Evolutionary conservation across 2,329 filamentous ascomycete genomes (phyloP).

Genomic region (Sarocladium oryzae): DNA sequence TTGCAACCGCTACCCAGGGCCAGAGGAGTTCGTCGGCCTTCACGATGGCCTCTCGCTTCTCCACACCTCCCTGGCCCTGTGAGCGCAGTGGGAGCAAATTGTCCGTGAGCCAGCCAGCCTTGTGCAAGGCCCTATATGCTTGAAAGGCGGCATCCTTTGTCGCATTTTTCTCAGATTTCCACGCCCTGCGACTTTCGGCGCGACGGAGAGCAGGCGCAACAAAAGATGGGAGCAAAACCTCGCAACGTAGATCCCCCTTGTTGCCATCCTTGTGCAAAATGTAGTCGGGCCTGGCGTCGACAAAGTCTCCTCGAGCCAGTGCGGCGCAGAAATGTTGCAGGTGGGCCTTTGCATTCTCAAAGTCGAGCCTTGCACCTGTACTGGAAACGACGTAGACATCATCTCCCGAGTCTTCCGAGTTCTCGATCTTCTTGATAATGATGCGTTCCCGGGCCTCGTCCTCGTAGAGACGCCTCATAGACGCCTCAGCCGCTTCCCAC

Average conservation of each 20-base stretch:
- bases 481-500: slow-evolving; percentile 62
- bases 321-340: slow-evolving; percentile 74
- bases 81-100: slow-evolving; percentile 62
- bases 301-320: slow-evolving; percentile 50
- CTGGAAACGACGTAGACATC: slow-evolving; percentile 30
- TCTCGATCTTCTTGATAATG: slow-evolving; percentile 40
- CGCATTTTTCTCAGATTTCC: slow-evolving; percentile 66
- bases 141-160: slow-evolving; percentile 78
- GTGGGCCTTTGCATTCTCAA: slow-evolving; percentile 68
- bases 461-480: slow-evolving; percentile 67
- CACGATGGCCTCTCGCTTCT: slow-evolving; percentile 28
- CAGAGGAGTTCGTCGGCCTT: slow-evolving; percentile 32
- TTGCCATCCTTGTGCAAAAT: slow-evolving; percentile 36
- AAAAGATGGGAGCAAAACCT: slow-evolving; percentile 63
- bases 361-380: slow-evolving; percentile 59
- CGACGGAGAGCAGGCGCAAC: slow-evolving; percentile 43
- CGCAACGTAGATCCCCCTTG: slow-evolving; percentile 39
- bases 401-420: slow-evolving; percentile 21
- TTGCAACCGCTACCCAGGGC: slow-evolving; percentile 41
- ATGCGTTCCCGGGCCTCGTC: slow-evolving; percentile 51
- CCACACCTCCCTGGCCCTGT: slow-evolving; percentile 32
- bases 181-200: slow-evolving; percentile 31
- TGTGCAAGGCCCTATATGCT: slow-evolving; percentile 65
- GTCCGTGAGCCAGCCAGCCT: slow-evolving; percentile 67
- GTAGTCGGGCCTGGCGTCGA: slow-evolving; percentile 64